Conservation (phyloP, 768 basidiomycete species). For the Holtermanniella nyarrowii region DNA sequence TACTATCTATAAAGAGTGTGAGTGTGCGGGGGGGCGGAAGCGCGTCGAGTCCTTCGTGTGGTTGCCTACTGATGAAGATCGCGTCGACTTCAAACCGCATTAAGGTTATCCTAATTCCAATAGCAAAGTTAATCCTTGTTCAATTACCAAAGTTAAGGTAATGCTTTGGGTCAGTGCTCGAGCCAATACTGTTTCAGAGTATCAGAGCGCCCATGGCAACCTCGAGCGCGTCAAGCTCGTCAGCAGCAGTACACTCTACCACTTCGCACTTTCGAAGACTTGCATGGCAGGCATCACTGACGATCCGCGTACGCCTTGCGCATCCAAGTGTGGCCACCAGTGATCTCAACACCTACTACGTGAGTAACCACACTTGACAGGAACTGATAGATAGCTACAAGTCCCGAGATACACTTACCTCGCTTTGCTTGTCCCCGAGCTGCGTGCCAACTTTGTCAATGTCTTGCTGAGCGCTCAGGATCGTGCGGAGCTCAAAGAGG, state of each 20-base stretch:
- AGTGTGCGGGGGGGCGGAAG: not conserved
- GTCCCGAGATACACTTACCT: slow-evolving; percentile 89
- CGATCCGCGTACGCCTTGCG: slow-evolving; percentile 79
- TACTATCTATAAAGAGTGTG: not conserved
- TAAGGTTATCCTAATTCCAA: no score
- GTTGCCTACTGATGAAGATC: no score
- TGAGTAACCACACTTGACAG: slow-evolving; percentile 11
- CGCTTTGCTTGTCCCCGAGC: slow-evolving; percentile 77
- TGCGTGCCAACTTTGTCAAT: slow-evolving; percentile 78
- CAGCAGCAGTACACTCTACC: slow-evolving; percentile 23
- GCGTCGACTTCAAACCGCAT: no score
- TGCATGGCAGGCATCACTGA: slow-evolving; percentile 83
- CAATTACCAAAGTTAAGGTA: not conserved
- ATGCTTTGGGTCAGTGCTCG: no score
- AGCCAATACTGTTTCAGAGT: no score
- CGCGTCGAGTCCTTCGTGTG: not conserved
- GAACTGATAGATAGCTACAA: slow-evolving; percentile 39
- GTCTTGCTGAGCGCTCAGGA: slow-evolving; percentile 83
- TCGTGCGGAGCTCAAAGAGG: slow-evolving; percentile 64
- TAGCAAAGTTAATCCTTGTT: not conserved
- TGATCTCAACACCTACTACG: slow-evolving; percentile 82
- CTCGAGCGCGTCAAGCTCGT: not conserved
- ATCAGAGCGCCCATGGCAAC: not conserved
- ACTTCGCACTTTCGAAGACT: slow-evolving; percentile 67
- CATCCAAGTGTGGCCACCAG: slow-evolving; percentile 77